Percentiles rank a stretch among this genome's conserved stretches.
Evolutionary conservation across 495 filamentous ascomycete genomes (phyloP).

Genomic region (Hyaloscypha finlandica): DNA sequence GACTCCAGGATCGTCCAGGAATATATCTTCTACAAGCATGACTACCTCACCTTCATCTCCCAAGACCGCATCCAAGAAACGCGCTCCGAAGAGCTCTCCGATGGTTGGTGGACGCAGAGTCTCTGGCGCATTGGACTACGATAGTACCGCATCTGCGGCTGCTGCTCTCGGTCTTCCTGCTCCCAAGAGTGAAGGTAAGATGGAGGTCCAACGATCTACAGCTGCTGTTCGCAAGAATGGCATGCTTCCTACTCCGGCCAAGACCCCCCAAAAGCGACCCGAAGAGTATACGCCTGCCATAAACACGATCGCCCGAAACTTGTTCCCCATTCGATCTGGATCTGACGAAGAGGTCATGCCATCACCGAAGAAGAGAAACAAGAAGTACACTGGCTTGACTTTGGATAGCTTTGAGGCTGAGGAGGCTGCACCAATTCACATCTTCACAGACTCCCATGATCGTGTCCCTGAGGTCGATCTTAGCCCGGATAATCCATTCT

Average conservation of each 20-base stretch:
- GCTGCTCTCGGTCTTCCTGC: conserved; percentile 39
- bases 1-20: conserved; percentile 43
- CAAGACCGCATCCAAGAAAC: conserved; percentile 55
- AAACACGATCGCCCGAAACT: conserved; percentile 66
- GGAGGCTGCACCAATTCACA: conserved; percentile 62
- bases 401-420: conserved; percentile 70
- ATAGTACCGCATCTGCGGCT: conserved; percentile 40
- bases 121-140: conserved; percentile 40
- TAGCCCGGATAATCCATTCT: conserved; percentile 76
- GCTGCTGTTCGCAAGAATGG: conserved; percentile 32
- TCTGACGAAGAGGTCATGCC: conserved; percentile 58
- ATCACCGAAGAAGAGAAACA: conserved; percentile 49
- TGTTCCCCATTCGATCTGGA: conserved; percentile 60
- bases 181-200: conserved; percentile 23
- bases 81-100: conserved; percentile 34
- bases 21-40: conserved; percentile 34
- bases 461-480: conserved; percentile 72
- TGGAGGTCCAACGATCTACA: conserved; percentile 17
- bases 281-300: conserved; percentile 53
- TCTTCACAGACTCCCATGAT: conserved; percentile 89
- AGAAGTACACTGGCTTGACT: conserved; percentile 59
- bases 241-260: conserved; percentile 86
- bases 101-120: conserved; percentile 39
- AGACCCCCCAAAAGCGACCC: conserved; percentile 79
- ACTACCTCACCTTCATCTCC: conserved; percentile 38